These are phyloP conservation scores for Trichothecium roseum DNA, from an alignment of 2,329 filamentous ascomycete genomes.

Conservation along the genomic window DNA sequence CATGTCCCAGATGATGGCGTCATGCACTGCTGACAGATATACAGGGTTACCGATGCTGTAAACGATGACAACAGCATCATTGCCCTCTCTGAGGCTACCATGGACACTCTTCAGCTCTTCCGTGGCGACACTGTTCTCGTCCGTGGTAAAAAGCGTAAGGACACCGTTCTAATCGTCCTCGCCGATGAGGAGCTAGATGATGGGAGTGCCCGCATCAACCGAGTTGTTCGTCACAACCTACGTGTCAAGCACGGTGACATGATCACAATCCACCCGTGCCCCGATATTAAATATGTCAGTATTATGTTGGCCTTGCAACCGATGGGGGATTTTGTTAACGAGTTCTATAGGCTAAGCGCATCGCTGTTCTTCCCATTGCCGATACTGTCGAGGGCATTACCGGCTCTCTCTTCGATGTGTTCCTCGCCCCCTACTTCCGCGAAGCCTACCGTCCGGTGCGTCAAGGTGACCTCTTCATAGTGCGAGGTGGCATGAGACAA, in stretches of 20 bases:
- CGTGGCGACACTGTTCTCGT: slow-evolving; percentile 96
- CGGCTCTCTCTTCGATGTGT: slow-evolving; percentile 96
- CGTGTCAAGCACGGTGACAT: slow-evolving; percentile 98
- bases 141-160: slow-evolving; percentile 99
- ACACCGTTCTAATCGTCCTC: slow-evolving; percentile 94
- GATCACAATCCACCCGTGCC: slow-evolving; percentile 93
- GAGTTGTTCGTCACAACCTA: slow-evolving; percentile 95
- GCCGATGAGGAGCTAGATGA: slow-evolving; percentile 98
- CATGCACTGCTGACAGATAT: slow-evolving; percentile 11
- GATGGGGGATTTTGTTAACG: slow-evolving; percentile 11
- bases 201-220: slow-evolving; percentile 93
- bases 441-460: slow-evolving; percentile 96
- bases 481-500: slow-evolving; percentile 95
- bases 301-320: background rate
- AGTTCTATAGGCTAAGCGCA: slow-evolving; percentile 75
- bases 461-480: slow-evolving; percentile 96
- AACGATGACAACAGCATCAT: slow-evolving; percentile 99
- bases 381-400: slow-evolving; percentile 97
- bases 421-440: slow-evolving; percentile 98
- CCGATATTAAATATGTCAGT: slow-evolving; percentile 99
- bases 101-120: slow-evolving; percentile 97
- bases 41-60: slow-evolving; percentile 89
- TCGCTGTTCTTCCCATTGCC: slow-evolving; percentile 94
- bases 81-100: slow-evolving; percentile 94
- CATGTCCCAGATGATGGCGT: slow-evolving; percentile 1